Evolutionary conservation across 352 stramenopile genomes (phyloP).

Genomic region (Phytophthora syringae): DNA sequence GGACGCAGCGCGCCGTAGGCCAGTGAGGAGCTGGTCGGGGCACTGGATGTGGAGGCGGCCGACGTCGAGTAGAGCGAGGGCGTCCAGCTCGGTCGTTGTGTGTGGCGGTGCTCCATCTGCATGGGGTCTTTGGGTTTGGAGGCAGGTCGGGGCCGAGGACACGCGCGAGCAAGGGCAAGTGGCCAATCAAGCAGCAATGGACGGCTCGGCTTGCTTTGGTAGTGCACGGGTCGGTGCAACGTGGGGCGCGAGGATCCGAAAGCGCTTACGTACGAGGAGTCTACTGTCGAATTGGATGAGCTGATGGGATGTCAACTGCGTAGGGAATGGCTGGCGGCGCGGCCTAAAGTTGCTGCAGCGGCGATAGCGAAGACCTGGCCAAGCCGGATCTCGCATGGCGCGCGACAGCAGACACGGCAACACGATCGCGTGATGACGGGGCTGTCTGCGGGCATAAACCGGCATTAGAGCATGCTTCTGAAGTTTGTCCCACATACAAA

Average conservation of each 20-base stretch:
- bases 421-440: slow-evolving; percentile 33
- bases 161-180: slow-evolving; percentile 17
- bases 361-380: slow-evolving; percentile 9
- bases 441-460: neutral
- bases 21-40: slow-evolving; percentile 6
- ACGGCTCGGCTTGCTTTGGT: too few relatives aligned
- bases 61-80: slow-evolving; percentile 27
- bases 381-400: slow-evolving; percentile 14
- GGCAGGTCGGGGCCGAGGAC: slow-evolving; percentile 14
- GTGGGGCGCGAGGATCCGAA: slow-evolving; percentile 20
- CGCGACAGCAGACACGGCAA: slow-evolving; percentile 7
- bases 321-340: slow-evolving; percentile 31
- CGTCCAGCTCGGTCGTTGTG: slow-evolving; percentile 36
- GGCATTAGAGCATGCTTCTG: slow-evolving; percentile 1
- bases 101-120: slow-evolving; percentile 38
- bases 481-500: neutral
- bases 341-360: slow-evolving; percentile 24
- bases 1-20: slow-evolving; percentile 30
- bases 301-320: slow-evolving; percentile 41
- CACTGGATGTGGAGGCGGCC: neutral
- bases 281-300: slow-evolving; percentile 47
- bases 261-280: slow-evolving; percentile 29
- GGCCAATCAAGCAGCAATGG: slow-evolving; percentile 10
- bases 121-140: slow-evolving; percentile 7
- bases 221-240: slow-evolving; percentile 3